Conservation (phyloP, 345 rosid species). For the Acer saccharum region DNA sequence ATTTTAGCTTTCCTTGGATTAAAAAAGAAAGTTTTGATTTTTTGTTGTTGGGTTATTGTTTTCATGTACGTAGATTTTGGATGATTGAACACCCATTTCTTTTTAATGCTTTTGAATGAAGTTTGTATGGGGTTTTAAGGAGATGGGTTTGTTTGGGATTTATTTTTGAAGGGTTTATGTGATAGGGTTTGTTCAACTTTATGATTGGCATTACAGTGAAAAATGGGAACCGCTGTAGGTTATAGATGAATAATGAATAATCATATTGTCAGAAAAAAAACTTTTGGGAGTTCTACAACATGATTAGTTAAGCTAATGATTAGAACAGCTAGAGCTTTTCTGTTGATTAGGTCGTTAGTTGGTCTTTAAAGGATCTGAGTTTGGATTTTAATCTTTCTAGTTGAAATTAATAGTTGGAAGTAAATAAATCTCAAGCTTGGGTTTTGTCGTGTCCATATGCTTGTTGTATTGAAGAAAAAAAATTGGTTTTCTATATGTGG, state of each 20-base stretch:
- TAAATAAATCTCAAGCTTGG: too few relatives aligned
- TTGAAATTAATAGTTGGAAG: too few relatives aligned
- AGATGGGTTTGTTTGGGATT: not conserved
- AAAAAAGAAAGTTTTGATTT: not conserved
- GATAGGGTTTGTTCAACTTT: not conserved
- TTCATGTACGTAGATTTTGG: not conserved
- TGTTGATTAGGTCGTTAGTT: not conserved
- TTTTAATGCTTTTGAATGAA: too few relatives aligned
- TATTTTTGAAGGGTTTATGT: not conserved
- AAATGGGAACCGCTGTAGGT: not conserved
- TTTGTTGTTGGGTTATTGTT: not conserved
- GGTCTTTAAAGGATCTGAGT: not conserved
- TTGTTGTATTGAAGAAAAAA: not conserved
- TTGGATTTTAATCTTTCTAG: not conserved
- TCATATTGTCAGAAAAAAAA: not conserved
- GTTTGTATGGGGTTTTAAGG: too few relatives aligned
- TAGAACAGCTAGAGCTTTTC: too few relatives aligned
- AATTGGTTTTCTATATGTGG: not conserved
- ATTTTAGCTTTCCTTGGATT: not conserved
- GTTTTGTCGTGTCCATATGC: not conserved
- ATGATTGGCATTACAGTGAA: not conserved
- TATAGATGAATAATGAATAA: not conserved
- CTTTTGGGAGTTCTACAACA: not conserved
- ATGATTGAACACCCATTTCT: too few relatives aligned
- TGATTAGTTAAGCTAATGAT: not conserved